These are phyloP conservation scores for Lepidopterella palustris DNA, from an alignment of 495 filamentous ascomycete genomes.

Conservation along the genomic window DNA sequence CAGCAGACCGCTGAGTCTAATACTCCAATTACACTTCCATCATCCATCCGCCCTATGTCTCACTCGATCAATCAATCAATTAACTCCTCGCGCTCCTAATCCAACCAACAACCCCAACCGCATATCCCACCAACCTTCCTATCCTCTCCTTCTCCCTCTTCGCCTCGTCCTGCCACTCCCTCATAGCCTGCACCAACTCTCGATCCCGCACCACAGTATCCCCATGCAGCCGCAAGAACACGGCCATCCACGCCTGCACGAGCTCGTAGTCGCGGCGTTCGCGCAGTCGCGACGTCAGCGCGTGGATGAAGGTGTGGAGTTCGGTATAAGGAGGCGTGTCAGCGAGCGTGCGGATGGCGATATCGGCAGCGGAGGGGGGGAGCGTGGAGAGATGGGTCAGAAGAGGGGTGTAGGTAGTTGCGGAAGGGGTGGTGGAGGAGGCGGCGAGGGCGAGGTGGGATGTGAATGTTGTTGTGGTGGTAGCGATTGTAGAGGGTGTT, in stretches of 20 bases:
- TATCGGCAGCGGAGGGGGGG: constrained; percentile 71
- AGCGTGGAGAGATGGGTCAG: constrained; percentile 72
- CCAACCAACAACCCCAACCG: constrained; percentile 82
- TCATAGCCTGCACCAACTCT: constrained; percentile 33
- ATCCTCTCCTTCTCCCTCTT: constrained; percentile 63
- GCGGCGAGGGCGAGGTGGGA: constrained; percentile 55
- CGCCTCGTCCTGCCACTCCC: constrained; percentile 61
- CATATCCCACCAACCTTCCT: constrained; percentile 73
- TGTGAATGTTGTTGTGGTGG: too few species aligned
- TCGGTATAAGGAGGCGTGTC: constrained; percentile 43
- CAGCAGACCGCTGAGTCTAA: too few species aligned
- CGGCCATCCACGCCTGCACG: constrained; percentile 92
- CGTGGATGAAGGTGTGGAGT: constrained; percentile 61
- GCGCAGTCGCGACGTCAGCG: constrained; percentile 61
- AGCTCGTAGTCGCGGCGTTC: constrained; percentile 79
- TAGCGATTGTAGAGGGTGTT: too few species aligned
- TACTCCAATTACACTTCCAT: not conserved
- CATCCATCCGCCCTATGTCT: not conserved
- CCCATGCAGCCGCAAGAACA: constrained; percentile 74
- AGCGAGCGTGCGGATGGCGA: constrained; percentile 78
- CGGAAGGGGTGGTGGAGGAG: constrained; percentile 47
- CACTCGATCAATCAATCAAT: not conserved
- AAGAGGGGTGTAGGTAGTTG: constrained; percentile 44
- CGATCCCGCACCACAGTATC: constrained; percentile 44
- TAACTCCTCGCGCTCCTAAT: constrained; percentile 53